Evolutionary conservation across 1,284 basidiomycete genomes (phyloP).

Genomic region (Melampsora americana): DNA sequence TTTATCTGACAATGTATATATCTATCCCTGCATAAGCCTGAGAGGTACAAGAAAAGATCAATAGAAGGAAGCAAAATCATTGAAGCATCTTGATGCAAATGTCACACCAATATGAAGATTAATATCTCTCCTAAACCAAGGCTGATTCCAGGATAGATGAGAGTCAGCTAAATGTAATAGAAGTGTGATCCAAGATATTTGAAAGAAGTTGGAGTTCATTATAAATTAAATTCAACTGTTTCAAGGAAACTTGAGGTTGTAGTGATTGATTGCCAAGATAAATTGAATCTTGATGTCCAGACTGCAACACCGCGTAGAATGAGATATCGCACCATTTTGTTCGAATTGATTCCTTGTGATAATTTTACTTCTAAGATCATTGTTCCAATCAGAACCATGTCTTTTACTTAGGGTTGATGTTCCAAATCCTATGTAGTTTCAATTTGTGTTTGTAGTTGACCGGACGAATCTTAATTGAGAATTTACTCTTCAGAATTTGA

Average conservation of each 20-base stretch:
- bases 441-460: no score
- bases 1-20: no score
- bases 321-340: slow-evolving; percentile 98
- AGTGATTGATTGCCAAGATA: slow-evolving; percentile 96
- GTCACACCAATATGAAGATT: no score
- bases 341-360: slow-evolving; percentile 96
- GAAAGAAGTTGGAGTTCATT: slow-evolving; percentile 98
- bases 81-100: no score
- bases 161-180: slow-evolving; percentile 96
- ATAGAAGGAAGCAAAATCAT: no score
- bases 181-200: slow-evolving; percentile 94
- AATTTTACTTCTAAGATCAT: slow-evolving; percentile 95
- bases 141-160: no score
- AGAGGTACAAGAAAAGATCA: no score
- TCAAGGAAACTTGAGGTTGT: slow-evolving; percentile 99
- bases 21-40: no score
- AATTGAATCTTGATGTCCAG: slow-evolving; percentile 90
- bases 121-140: no score
- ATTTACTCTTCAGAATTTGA: no score
- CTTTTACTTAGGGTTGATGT: slow-evolving; percentile 89
- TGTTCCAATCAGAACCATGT: slow-evolving; percentile 92
- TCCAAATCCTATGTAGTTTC: slow-evolving; percentile 66
- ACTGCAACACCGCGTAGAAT: slow-evolving; percentile 94
- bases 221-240: slow-evolving; percentile 92
- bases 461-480: no score